These are phyloP conservation scores for Dalbergia cultrata DNA, from an alignment of 306 rosid species.

Conservation along the genomic window DNA sequence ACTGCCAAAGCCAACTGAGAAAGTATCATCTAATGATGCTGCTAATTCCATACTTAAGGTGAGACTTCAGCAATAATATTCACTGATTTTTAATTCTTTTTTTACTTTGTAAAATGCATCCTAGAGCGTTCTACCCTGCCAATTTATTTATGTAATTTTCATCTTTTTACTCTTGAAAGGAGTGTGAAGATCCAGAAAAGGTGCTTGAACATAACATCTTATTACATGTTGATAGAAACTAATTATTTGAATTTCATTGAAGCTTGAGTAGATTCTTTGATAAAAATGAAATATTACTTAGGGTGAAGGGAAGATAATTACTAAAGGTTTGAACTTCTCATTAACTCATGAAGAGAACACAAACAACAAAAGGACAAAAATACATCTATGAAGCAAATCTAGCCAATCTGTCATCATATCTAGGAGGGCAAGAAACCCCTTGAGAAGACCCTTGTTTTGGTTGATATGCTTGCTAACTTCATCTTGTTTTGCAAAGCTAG, in stretches of 20 bases:
- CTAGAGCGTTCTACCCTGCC: neutral
- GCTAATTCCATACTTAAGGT: constrained; percentile 88
- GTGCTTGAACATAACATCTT: constrained; percentile 15
- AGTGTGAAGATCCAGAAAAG: constrained; percentile 6
- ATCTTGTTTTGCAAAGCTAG: constrained; percentile 6
- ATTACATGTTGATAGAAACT: constrained; percentile 14
- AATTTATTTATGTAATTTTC: constrained; percentile 26
- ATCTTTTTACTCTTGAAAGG: constrained; percentile 17
- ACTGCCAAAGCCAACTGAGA: constrained; percentile 68
- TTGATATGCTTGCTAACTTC: constrained; percentile 24
- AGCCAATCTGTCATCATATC: neutral
- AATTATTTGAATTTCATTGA: constrained; percentile 17
- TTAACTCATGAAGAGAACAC: neutral
- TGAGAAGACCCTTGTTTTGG: constrained; percentile 15
- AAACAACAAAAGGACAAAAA: constrained; percentile 13
- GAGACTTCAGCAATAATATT: constrained; percentile 39
- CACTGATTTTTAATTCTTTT: constrained; percentile 1
- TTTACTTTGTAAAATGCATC: constrained; percentile 11
- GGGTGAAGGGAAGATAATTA: neutral
- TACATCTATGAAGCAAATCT: neutral
- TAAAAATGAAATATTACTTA: neutral
- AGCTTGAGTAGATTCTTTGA: constrained; percentile 9
- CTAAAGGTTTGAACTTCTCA: constrained; percentile 7
- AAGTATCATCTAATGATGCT: constrained; percentile 65
- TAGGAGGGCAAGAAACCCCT: constrained; percentile 15